Evolutionary conservation across 2,329 filamentous ascomycete genomes (phyloP).

Genomic region (Cordyceps cicadae): DNA sequence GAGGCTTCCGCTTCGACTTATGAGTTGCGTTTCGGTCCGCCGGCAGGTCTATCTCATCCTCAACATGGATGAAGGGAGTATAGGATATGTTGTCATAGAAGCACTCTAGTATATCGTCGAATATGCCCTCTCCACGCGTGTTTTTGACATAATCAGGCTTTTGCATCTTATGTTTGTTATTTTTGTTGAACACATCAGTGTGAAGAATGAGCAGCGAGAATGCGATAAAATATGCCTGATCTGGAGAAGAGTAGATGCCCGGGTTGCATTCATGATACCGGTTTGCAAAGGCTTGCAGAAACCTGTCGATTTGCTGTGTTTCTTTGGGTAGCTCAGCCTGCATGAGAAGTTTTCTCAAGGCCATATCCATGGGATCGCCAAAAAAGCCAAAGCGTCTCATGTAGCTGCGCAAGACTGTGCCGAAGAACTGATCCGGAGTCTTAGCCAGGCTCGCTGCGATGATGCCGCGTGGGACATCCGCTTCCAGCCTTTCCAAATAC

Average conservation of each 20-base stretch:
- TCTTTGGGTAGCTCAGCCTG: constrained; percentile 94
- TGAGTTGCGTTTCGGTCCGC: constrained; percentile 63
- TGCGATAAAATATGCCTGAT: constrained; percentile 96
- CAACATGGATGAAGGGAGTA: constrained; percentile 95
- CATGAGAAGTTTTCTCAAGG: constrained; percentile 89
- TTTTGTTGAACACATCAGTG: constrained; percentile 99
- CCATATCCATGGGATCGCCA: constrained; percentile 96
- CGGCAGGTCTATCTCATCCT: constrained; percentile 78
- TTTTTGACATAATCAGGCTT: constrained; percentile 94
- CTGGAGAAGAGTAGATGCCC: constrained; percentile 81
- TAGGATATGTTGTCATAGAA: constrained; percentile 99
- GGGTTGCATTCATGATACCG: constrained; percentile 98
- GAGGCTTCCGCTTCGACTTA: constrained; percentile 61
- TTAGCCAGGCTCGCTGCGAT: constrained; percentile 84
- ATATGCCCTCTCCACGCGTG: constrained; percentile 83
- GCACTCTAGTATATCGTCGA: constrained; percentile 85
- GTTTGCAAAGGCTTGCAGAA: constrained; percentile 88
- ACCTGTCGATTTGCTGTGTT: constrained; percentile 95
- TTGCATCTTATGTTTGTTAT: constrained; percentile 99
- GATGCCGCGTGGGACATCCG: constrained; percentile 66
- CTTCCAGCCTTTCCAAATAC: constrained; percentile 78
- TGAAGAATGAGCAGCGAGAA: constrained; percentile 95
- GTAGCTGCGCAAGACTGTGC: constrained; percentile 80
- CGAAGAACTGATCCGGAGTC: constrained; percentile 74
- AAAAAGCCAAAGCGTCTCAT: constrained; percentile 95